Evolutionary conservation across 208 protist genomes (phyloP).

Genomic region (Acanthamoeba polyphaga): DNA sequence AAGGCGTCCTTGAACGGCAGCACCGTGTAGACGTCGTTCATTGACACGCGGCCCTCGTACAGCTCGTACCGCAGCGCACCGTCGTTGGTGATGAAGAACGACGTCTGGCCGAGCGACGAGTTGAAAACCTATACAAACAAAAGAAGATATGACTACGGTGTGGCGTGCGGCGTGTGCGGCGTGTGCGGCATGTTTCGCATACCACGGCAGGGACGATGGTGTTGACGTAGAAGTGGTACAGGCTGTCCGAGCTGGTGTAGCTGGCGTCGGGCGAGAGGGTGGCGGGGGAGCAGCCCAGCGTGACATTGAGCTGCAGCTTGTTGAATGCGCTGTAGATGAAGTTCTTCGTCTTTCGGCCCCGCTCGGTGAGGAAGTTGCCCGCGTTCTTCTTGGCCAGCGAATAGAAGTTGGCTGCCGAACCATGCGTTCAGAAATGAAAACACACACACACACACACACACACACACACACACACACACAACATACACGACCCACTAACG

Average conservation of each 20-base stretch:
- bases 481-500: neutral
- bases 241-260: constrained; percentile 19
- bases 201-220: constrained; percentile 29
- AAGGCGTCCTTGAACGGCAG: constrained; percentile 63
- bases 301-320: constrained; percentile 54
- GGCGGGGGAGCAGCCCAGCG: constrained; percentile 35
- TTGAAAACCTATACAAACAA: constrained; percentile 61
- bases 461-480: too few species aligned
- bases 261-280: constrained; percentile 33
- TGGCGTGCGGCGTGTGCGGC: neutral
- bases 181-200: neutral
- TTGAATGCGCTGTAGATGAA: constrained; percentile 41
- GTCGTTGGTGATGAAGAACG: constrained; percentile 65
- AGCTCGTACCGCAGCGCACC: constrained; percentile 39
- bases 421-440: too few species aligned
- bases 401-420: neutral
- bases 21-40: constrained; percentile 72
- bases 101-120: neutral
- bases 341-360: constrained; percentile 4
- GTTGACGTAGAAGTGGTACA: constrained; percentile 68
- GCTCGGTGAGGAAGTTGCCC: constrained; percentile 1
- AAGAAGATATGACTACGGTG: neutral
- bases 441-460: too few species aligned
- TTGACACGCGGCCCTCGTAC: neutral
- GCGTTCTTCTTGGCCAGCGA: neutral